Conservation (phyloP, 75 land plant species). For the Picea glauca region DNA sequence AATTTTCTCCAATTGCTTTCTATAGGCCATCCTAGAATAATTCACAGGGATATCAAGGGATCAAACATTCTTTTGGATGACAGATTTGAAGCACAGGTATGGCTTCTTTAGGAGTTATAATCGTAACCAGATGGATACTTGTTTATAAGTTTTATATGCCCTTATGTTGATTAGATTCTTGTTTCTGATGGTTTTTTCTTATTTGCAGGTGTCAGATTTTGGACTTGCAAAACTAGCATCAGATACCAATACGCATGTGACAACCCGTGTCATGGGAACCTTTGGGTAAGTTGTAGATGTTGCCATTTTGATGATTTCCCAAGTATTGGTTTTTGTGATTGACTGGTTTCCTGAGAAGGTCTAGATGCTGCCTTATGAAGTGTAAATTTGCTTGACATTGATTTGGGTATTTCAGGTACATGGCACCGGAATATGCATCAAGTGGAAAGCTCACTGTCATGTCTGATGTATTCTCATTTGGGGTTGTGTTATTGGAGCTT, state of each 20-base stretch:
- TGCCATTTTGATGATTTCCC: background rate
- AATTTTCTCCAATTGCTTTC: background rate
- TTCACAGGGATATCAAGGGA: constrained; percentile 72
- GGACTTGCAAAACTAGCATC: constrained; percentile 67
- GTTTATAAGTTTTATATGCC: background rate
- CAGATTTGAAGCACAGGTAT: constrained; percentile 56
- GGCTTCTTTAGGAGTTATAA: background rate
- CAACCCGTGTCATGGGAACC: constrained; percentile 84
- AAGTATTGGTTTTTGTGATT: background rate
- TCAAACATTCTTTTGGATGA: constrained; percentile 59
- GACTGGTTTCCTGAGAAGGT: background rate
- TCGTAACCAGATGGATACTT: background rate
- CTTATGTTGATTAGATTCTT: background rate
- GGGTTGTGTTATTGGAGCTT: constrained; percentile 77
- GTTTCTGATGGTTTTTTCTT: background rate
- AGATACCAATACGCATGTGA: constrained; percentile 58
- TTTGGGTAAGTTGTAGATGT: constrained; percentile 46
- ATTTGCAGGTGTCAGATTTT: constrained; percentile 68
- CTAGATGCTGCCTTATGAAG: background rate
- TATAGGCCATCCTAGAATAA: constrained; percentile 71
- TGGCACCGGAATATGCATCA: constrained; percentile 88
- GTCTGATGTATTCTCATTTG: constrained; percentile 81
- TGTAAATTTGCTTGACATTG: background rate
- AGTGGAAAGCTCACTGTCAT: constrained; percentile 79
- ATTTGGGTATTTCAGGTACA: constrained; percentile 41